Evolutionary conservation across 1,139 yeast species (phyloP).

Genomic region (Scheffersomyces lignicola): DNA sequence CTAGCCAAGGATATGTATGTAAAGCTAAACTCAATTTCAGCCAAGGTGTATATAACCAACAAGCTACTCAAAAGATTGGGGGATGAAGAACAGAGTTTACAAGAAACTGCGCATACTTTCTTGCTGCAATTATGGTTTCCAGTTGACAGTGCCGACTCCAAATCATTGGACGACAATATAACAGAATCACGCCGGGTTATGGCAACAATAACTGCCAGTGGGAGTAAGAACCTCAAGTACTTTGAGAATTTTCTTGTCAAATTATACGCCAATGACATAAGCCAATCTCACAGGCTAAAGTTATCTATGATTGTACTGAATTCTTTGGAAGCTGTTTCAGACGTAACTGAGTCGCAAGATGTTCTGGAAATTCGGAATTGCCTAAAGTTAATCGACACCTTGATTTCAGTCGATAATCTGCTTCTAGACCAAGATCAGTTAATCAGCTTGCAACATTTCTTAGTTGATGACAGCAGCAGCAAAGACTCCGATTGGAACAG

Average conservation of each 20-base stretch:
- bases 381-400: constrained; percentile 51
- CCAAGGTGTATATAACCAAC: constrained; percentile 47
- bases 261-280: constrained; percentile 23
- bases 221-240: constrained; percentile 44
- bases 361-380: constrained; percentile 27
- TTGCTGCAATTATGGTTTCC: constrained; percentile 50
- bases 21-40: constrained; percentile 25
- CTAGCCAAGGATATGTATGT: constrained; percentile 51
- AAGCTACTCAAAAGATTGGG: constrained; percentile 55
- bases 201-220: constrained; percentile 31
- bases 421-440: constrained; percentile 66
- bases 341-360: constrained; percentile 6
- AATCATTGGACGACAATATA: background rate
- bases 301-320: constrained; percentile 18
- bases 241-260: constrained; percentile 28
- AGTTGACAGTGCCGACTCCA: background rate
- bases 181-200: constrained; percentile 25
- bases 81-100: constrained; percentile 68
- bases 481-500: constrained; percentile 14
- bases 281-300: background rate
- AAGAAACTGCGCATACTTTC: constrained; percentile 41
- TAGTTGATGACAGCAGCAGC: constrained; percentile 45
- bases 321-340: constrained; percentile 20
- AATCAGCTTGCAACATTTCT: constrained; percentile 57
- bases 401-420: constrained; percentile 50